A percentile compares a stretch with the other conserved stretches of the same genome.
phyloP scores from a whole-genome alignment of 2,329 filamentous ascomycete species.

The Chalaropsis thielavioides region DNA sequence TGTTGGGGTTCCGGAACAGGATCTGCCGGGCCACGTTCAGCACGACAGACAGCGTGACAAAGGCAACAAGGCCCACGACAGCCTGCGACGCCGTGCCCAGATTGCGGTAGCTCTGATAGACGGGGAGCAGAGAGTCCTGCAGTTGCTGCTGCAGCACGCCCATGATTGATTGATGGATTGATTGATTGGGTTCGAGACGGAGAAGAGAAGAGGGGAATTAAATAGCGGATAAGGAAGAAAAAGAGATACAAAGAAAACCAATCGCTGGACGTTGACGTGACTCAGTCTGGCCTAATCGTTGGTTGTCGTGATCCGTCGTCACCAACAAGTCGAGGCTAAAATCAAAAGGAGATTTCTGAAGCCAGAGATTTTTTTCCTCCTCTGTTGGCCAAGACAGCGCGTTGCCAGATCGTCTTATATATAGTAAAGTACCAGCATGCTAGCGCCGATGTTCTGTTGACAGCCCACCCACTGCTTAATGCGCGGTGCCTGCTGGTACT shows the following conservation, averaged over 20 bases:
- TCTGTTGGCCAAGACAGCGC: not conserved
- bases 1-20: conserved; percentile 66
- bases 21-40: conserved; percentile 71
- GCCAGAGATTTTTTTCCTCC: not conserved
- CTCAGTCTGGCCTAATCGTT: not conserved
- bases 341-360: not conserved
- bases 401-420: not conserved
- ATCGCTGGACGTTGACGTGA: not conserved
- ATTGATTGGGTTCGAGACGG: conserved; percentile 17
- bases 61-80: conserved; percentile 28
- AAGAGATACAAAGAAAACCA: not conserved
- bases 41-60: conserved; percentile 44
- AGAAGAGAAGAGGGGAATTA: conserved; percentile 16
- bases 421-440: not conserved
- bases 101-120: conserved; percentile 35
- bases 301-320: conserved; percentile 2
- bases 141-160: conserved; percentile 40
- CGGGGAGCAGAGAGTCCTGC: conserved; percentile 27
- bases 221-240: not conserved
- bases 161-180: conserved; percentile 28
- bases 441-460: too few species aligned
- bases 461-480: too few species aligned
- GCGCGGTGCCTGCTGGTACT: not conserved
- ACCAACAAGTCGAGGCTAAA: not conserved
- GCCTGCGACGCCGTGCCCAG: conserved; percentile 36